Percentiles rank a stretch among this genome's conserved stretches.
These are phyloP conservation scores for carrot (Daucus carota) DNA, from an alignment of 129 eudicot species.

Conservation along the genomic window DNA sequence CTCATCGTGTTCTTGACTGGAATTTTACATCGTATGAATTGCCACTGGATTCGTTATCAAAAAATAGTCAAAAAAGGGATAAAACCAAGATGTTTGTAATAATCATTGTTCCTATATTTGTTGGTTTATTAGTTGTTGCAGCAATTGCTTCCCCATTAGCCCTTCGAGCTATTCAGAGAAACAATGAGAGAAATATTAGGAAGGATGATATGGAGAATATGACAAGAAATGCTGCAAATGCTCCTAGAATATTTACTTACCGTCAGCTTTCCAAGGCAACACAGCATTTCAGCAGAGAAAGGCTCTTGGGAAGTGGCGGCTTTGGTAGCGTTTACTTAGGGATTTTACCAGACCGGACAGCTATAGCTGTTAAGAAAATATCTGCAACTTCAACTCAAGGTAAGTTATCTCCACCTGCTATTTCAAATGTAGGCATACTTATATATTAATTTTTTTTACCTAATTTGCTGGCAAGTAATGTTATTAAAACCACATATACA, in stretches of 20 bases:
- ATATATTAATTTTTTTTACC: not conserved
- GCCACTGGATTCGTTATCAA: slow-evolving; percentile 28
- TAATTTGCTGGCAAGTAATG: not conserved
- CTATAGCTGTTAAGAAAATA: slow-evolving; percentile 59
- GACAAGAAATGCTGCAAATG: slow-evolving; percentile 41
- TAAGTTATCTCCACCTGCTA: not conserved
- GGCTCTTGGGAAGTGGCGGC: slow-evolving; percentile 60
- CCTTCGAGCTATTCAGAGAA: slow-evolving; percentile 21
- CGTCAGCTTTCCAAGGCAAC: slow-evolving; percentile 55
- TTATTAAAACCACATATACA: not conserved
- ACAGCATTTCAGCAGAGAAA: slow-evolving; percentile 39
- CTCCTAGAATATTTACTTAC: slow-evolving; percentile 47
- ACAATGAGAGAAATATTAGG: slow-evolving; percentile 27
- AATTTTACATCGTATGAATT: slow-evolving; percentile 37
- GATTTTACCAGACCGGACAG: slow-evolving; percentile 20
- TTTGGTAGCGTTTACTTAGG: slow-evolving; percentile 74
- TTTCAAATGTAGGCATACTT: not conserved
- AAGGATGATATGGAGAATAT: slow-evolving; percentile 38
- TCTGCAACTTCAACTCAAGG: slow-evolving; percentile 65
- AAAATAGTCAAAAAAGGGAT: slow-evolving; percentile 7
- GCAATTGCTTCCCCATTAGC: slow-evolving; percentile 14
- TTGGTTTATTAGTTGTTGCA: slow-evolving; percentile 15
- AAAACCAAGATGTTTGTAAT: slow-evolving; percentile 19
- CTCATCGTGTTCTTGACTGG: slow-evolving; percentile 49
- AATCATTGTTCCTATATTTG: slow-evolving; percentile 28